phyloP scores from a whole-genome alignment of 2,329 filamentous ascomycete genomes.

The Botrytis deweyae region DNA sequence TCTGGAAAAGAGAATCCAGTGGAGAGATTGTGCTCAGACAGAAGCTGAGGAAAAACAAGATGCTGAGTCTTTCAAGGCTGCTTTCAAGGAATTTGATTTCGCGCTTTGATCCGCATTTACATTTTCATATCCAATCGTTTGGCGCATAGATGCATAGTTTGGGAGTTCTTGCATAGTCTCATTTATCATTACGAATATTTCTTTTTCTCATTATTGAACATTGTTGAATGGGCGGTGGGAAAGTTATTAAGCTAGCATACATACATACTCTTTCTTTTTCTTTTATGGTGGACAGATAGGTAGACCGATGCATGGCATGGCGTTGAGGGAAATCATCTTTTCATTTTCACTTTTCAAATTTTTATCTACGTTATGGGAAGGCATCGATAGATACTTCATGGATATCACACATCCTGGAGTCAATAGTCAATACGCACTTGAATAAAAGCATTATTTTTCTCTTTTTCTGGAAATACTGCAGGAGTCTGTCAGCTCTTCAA shows the following conservation, averaged over 20 bases:
- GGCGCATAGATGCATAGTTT: not conserved
- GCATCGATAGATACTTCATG: not conserved
- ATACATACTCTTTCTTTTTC: not conserved
- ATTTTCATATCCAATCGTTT: not conserved
- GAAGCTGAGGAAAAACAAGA: slow-evolving; percentile 77
- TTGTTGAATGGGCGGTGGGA: not conserved
- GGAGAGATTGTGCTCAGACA: slow-evolving; percentile 80
- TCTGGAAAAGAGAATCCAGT: slow-evolving; percentile 74
- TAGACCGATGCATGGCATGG: not conserved
- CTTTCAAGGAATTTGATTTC: slow-evolving; percentile 87
- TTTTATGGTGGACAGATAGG: too few relatives aligned
- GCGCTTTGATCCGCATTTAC: slow-evolving; percentile 25
- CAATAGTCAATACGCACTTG: not conserved
- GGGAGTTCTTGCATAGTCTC: not conserved
- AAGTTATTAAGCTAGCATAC: not conserved
- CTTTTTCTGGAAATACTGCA: not conserved
- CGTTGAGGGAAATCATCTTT: not conserved
- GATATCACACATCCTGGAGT: not conserved
- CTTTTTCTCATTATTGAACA: not conserved
- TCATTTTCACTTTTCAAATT: not conserved
- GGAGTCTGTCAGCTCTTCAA: not conserved
- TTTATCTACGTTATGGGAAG: not conserved
- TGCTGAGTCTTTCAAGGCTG: slow-evolving; percentile 73
- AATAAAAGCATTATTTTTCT: not conserved
- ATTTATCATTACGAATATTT: not conserved